Evolutionary conservation across 768 basidiomycete genomes (phyloP), one percentile per base, ranked within the genome.

Genomic region (Lepiota venenata): DNA sequence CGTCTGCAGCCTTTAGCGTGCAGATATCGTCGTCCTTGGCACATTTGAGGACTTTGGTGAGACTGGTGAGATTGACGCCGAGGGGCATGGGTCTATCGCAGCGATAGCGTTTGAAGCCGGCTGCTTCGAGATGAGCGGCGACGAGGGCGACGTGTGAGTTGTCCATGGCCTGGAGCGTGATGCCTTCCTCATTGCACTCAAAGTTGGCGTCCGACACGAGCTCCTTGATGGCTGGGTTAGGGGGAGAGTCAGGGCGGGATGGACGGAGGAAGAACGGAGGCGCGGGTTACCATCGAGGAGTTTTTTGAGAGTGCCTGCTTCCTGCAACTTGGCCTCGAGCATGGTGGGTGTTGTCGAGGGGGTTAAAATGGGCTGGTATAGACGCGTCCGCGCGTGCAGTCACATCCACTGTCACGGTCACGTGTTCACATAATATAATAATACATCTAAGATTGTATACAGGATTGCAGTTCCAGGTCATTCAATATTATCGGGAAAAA

Each of bases 61-160:
- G 78, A 21, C 90, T 90, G 42, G 77, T 81, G 36, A 98, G 78
- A 72, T 96, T 91, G 63, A 91, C 85, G 54, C 92, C 93, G 21
- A 95, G 80, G 0, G 91, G 89, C 81, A 98, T 91, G 32, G 95
- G 91, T 5, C 94, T 83, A 71, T 99, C 97, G 67, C 96, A 98
- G 60, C 97, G 87, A 71, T 88, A 99, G 49, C 79, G 75, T 62
- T 83, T 79, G 80, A 99, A 98, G 29, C 91, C 92, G 0, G 80
- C 74, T 1, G 84, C 81, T 38, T 87, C 74, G 27, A 99, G 81
- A 57, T 88, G 81, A 44, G 97, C 93, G 7, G 92, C 76, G 38
- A 99, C 96, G 60, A 98, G 89, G 1, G 96, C 97, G 64, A 99
- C 96, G 71, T 98, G 96, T 2, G 96, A 97, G 80, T 98, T 98